phyloP scores from a whole-genome alignment of 148 eudicot species.

The Rhododendron henanense region DNA sequence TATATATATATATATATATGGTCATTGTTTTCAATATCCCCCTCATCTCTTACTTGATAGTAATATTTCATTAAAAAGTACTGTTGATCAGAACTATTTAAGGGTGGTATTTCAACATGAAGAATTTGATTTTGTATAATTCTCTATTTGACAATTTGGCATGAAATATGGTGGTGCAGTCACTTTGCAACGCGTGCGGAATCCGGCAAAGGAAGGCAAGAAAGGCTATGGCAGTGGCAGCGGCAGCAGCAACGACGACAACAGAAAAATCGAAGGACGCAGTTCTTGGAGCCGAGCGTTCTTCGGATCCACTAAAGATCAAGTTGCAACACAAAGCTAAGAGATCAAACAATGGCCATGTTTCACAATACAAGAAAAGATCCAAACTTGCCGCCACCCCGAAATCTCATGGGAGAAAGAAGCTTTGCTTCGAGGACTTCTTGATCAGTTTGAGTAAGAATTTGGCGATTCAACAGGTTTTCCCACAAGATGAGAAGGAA shows the following conservation, averaged over 20 bases:
- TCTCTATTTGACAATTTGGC: background rate
- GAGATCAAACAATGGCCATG: slow-evolving; percentile 10
- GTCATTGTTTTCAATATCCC: background rate
- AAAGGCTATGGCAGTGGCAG: slow-evolving; percentile 60
- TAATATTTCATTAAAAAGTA: background rate
- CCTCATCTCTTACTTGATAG: background rate
- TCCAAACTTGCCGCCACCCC: slow-evolving; percentile 20
- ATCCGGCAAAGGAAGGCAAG: slow-evolving; percentile 80
- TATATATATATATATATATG: no score
- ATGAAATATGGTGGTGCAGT: slow-evolving; percentile 28
- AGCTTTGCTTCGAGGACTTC: slow-evolving; percentile 47
- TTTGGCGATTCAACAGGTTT: slow-evolving; percentile 41
- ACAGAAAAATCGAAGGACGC: slow-evolving; percentile 15
- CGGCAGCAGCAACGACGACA: slow-evolving; percentile 20
- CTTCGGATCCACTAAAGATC: slow-evolving; percentile 17
- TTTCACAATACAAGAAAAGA: slow-evolving; percentile 33
- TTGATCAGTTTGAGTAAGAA: slow-evolving; percentile 48
- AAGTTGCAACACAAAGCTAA: slow-evolving; percentile 33
- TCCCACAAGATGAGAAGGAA: slow-evolving; percentile 71
- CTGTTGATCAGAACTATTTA: no score
- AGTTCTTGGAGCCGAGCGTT: background rate
- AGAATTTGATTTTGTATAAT: background rate
- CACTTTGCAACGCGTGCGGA: slow-evolving; percentile 86
- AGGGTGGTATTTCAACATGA: background rate
- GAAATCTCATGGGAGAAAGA: background rate